Evolutionary conservation across 1,284 basidiomycete species (phyloP).

Genomic region (Sphaerobolus stellatus): DNA sequence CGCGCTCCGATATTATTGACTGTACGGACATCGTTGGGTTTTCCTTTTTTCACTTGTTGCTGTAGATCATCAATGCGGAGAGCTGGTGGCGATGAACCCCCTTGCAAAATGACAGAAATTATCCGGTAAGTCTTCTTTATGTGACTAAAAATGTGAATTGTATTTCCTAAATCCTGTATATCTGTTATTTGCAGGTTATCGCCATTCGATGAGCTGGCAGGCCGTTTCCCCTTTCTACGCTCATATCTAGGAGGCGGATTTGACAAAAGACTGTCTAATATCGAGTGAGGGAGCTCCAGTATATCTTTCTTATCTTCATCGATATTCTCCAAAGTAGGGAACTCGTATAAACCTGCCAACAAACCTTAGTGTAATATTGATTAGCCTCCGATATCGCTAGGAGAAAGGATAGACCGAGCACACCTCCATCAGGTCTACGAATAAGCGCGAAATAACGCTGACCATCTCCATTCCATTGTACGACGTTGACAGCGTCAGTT

Average conservation of each 20-base stretch:
- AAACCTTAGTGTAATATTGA: slow-evolving; percentile 56
- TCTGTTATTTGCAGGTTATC: slow-evolving; percentile 39
- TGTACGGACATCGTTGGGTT: background rate
- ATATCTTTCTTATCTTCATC: slow-evolving; percentile 24
- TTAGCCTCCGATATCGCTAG: slow-evolving; percentile 16
- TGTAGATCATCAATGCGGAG: slow-evolving; percentile 3
- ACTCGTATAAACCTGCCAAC: slow-evolving; percentile 84
- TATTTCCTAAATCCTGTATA: slow-evolving; percentile 57
- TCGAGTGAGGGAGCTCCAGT: slow-evolving; percentile 38
- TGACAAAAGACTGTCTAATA: slow-evolving; percentile 45
- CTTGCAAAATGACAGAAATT: slow-evolving; percentile 65
- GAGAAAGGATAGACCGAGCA: slow-evolving; percentile 2
- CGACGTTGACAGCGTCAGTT: slow-evolving; percentile 79
- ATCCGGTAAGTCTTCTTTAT: slow-evolving; percentile 88
- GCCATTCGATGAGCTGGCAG: slow-evolving; percentile 13
- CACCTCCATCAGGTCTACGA: slow-evolving; percentile 82
- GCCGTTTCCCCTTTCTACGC: slow-evolving; percentile 17
- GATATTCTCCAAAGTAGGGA: slow-evolving; percentile 59
- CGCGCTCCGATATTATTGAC: slow-evolving; percentile 14
- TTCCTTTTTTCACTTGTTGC: slow-evolving; percentile 11
- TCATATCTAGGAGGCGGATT: slow-evolving; percentile 18
- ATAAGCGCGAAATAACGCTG: slow-evolving; percentile 71
- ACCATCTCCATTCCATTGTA: slow-evolving; percentile 66
- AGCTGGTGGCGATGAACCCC: slow-evolving; percentile 36
- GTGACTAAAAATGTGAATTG: slow-evolving; percentile 87